Conservation (phyloP, 768 basidiomycete genomes). For the Kwoniella heveanensis region DNA sequence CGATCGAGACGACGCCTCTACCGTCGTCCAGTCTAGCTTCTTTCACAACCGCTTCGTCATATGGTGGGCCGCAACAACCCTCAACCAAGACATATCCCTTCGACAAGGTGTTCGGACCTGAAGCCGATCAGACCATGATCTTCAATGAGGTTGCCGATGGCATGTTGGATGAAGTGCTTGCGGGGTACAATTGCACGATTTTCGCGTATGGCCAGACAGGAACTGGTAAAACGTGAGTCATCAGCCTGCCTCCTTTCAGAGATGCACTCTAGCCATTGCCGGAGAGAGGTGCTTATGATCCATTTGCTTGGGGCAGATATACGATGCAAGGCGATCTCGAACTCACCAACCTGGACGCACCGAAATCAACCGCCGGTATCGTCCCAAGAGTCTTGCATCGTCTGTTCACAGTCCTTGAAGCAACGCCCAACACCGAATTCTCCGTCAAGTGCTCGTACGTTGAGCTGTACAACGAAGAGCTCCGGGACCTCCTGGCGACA, state of each 20-base stretch:
- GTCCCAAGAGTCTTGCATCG: conserved; percentile 90
- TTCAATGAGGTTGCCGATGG: conserved; percentile 92
- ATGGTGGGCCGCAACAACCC: conserved; percentile 44
- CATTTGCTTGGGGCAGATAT: conserved; percentile 58
- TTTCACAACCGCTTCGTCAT: conserved; percentile 50
- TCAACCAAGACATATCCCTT: conserved; percentile 75
- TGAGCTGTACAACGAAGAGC: conserved; percentile 97
- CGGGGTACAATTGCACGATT: conserved; percentile 94
- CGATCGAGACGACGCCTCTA: conserved; percentile 68
- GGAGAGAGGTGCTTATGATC: neutral
- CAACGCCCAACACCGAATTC: conserved; percentile 70
- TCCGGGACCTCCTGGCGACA: conserved; percentile 83
- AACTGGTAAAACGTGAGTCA: conserved; percentile 91
- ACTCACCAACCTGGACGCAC: conserved; percentile 67
- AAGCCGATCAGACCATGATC: conserved; percentile 90
- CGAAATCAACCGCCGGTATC: conserved; percentile 88
- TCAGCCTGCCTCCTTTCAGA: too few relatives aligned
- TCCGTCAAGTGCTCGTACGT: conserved; percentile 92
- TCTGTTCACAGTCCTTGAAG: conserved; percentile 83
- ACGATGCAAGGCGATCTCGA: conserved; percentile 92
- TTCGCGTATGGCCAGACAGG: conserved; percentile 99
- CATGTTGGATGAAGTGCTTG: conserved; percentile 88
- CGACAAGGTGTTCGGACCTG: conserved; percentile 93
- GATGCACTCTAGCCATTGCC: too few relatives aligned
- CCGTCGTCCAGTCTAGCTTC: conserved; percentile 38